These are phyloP conservation scores for Metschnikowia kunwiensis DNA, from an alignment of 805 yeast genomes.

Conservation along the genomic window DNA sequence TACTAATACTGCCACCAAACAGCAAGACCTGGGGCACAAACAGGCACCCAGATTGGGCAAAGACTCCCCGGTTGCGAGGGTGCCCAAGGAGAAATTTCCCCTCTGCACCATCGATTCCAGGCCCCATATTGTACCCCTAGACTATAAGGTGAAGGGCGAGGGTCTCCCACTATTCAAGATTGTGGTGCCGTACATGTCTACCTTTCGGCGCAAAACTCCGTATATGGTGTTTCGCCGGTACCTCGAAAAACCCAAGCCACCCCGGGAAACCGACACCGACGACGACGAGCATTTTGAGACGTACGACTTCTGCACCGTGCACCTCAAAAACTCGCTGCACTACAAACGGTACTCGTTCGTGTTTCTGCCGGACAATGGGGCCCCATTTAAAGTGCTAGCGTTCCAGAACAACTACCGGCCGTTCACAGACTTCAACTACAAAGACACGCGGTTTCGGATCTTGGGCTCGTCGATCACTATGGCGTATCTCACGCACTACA, in stretches of 20 bases:
- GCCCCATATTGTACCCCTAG: conserved; percentile 32
- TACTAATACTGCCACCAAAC: neutral
- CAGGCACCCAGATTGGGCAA: neutral
- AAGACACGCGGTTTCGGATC: conserved; percentile 36
- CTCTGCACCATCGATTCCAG: conserved; percentile 25
- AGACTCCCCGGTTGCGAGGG: neutral
- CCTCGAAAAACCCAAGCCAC: conserved; percentile 29
- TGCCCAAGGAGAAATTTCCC: conserved; percentile 1
- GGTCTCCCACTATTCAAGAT: conserved; percentile 40
- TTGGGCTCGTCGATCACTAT: conserved; percentile 34
- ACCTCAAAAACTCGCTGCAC: conserved; percentile 25
- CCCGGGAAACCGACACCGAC: conserved; percentile 13
- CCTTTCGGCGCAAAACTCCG: conserved; percentile 35
- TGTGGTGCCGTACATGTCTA: conserved; percentile 35
- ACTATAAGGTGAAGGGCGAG: conserved; percentile 28
- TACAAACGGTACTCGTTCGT: conserved; percentile 29
- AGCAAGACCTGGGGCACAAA: neutral
- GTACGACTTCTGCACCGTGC: conserved; percentile 32
- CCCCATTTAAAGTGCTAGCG: conserved; percentile 25
- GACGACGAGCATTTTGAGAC: conserved; percentile 32
- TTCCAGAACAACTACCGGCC: conserved; percentile 38
- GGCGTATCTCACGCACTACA: conserved; percentile 28
- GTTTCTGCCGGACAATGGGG: conserved; percentile 23
- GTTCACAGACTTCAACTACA: conserved; percentile 38
- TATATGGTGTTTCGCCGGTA: conserved; percentile 31